Base-by-base conservation (phyloP, 108 stramenopile genomes). In the Nitzschia sp. region DNA sequence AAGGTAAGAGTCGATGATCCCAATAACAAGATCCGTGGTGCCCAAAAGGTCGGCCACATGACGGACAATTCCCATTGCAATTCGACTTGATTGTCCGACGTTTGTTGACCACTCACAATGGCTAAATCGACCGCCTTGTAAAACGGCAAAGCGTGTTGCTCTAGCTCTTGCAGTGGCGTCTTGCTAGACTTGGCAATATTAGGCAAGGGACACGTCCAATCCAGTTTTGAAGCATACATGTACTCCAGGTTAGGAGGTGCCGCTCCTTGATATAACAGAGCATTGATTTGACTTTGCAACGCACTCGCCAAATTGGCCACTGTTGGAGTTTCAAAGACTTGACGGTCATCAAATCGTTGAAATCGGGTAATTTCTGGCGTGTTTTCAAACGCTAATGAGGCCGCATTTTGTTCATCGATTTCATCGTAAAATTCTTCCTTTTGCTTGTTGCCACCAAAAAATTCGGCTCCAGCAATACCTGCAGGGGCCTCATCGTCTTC, bases 31-130 rank as follows among this genome's bases (percentile, higher is more conserved):
- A 87, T 74, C 9, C 92, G 85, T 19, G 87, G 76, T 53, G 85
- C 87, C 89, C 89, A 93, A 18, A 81, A 81, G 48, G 80, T 85
- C 8, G 92, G 89, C 92, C 92, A 93, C n/a, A 80, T 68, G 23
- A 83, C 66, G 25, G 89, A 84, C 30, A 93, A 64, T 51, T 88
- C 86, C 92, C 92, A 93, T 57, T 77, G 66, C 27, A 90, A 46
- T 46, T 82, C 71, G 11, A 84, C 54, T 2, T 53, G 32, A 24
- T 46, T 47, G 25, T 65, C 79, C 15, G 47, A 25, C 25, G 82
- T 32, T 25, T 76, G 66, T 49, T 67, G 75, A 58, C 77, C 92
- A 29, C 82, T 62, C 0, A 84, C 61, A 54, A 93, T 77, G 33
- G 92, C 92, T 33, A 90, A 67, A 71, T 93, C 89, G 31, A 93